A percentile compares a stretch with the other conserved stretches of the same genome.
Conservation (phyloP, 2,329 filamentous ascomycete genomes). For the Aspergillus quadrilineatus region DNA sequence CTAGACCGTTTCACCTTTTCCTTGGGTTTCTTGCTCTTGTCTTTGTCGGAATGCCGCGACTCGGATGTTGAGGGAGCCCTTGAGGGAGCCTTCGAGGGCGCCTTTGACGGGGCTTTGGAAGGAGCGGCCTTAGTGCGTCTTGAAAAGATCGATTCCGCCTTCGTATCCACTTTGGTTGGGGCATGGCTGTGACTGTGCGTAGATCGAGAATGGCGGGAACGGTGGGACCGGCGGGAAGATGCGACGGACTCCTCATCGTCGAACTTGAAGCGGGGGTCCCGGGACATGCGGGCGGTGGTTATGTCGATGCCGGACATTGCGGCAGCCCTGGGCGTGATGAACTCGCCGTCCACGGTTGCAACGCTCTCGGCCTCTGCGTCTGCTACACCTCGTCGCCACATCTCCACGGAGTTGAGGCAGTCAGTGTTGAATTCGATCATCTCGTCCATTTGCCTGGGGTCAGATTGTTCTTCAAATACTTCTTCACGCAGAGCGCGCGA, state of each 20-base stretch:
- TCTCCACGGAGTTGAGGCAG: constrained; percentile 57
- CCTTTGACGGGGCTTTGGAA: constrained; percentile 21
- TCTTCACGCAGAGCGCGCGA: background rate
- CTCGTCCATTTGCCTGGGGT: constrained; percentile 49
- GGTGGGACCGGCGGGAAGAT: constrained; percentile 37
- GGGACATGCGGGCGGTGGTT: constrained; percentile 30
- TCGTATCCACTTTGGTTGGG: constrained; percentile 19
- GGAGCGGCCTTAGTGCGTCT: constrained; percentile 19
- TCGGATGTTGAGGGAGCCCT: constrained; percentile 25
- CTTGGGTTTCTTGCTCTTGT: constrained; percentile 24
- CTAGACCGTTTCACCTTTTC: constrained; percentile 44
- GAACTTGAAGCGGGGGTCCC: constrained; percentile 38
- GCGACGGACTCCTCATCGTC: constrained; percentile 36
- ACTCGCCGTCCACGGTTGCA: constrained; percentile 65
- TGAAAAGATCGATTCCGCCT: constrained; percentile 19
- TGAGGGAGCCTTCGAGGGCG: constrained; percentile 21
- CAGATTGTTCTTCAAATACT: background rate
- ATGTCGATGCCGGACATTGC: constrained; percentile 47
- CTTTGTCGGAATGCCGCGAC: constrained; percentile 27
- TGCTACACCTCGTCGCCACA: constrained; percentile 64
- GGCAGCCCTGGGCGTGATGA: constrained; percentile 60
- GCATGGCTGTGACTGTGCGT: constrained; percentile 11
- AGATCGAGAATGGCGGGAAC: constrained; percentile 29
- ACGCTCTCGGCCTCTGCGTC: constrained; percentile 54
- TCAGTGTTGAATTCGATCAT: constrained; percentile 55